phyloP scores from a whole-genome alignment of 148 eudicot genomes.

The Vaccinium vitisidaea region DNA sequence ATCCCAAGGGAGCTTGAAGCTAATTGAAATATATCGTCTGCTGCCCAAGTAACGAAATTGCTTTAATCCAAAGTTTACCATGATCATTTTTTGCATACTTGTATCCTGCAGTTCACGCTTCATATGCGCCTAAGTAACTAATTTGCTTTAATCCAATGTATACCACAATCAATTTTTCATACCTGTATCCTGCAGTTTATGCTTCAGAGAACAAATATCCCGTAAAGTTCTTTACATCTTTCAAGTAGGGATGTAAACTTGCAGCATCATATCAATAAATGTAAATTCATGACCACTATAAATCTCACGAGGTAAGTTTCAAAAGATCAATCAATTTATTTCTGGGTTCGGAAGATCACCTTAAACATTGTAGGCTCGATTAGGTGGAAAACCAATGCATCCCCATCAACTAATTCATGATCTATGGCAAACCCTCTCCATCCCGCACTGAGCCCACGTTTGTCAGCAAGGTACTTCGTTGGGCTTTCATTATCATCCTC shows the following conservation, averaged over 20 bases:
- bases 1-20: neutral
- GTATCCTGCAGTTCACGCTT: too few species aligned
- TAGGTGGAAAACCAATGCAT: constrained; percentile 67
- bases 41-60: neutral
- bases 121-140: too few species aligned
- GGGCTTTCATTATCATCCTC: constrained; percentile 45
- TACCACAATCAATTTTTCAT: neutral
- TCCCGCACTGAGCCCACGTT: constrained; percentile 77
- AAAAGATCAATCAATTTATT: neutral
- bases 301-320: neutral
- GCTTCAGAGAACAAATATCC: neutral
- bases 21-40: neutral
- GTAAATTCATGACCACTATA: neutral
- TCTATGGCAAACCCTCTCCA: constrained; percentile 82
- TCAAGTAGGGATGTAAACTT: neutral
- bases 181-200: too few species aligned
- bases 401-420: constrained; percentile 70
- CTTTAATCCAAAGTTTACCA: neutral
- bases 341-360: constrained; percentile 34
- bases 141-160: neutral
- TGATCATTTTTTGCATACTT: neutral
- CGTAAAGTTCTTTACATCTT: neutral
- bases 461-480: constrained; percentile 55
- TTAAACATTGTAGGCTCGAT: constrained; percentile 43
- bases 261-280: neutral